Evolutionary conservation across 2,329 filamentous ascomycete genomes (phyloP).

Genomic region (Cladosporium velox): DNA sequence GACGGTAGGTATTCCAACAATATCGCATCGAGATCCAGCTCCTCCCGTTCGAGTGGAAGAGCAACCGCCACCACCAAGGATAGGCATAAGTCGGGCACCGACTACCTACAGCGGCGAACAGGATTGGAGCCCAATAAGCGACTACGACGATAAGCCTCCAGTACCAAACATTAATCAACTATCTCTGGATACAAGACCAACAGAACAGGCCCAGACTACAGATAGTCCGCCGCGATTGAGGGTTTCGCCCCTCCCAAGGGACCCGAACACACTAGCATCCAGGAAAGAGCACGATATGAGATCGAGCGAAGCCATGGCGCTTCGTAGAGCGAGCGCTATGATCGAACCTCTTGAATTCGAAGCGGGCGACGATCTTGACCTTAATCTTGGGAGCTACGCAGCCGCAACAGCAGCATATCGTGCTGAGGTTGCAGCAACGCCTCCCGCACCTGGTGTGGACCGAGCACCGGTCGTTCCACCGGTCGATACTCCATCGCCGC

Average conservation of each 20-base stretch:
- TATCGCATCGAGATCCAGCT: neutral
- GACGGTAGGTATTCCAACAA: neutral
- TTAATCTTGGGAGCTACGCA: conserved; percentile 4
- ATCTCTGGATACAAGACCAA: neutral
- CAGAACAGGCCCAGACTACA: neutral
- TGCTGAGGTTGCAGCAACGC: conserved; percentile 15
- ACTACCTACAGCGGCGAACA: conserved; percentile 28
- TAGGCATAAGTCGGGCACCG: conserved; percentile 26
- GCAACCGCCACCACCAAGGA: conserved; percentile 22
- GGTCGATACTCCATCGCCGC: conserved; percentile 4
- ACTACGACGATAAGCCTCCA: conserved; percentile 42
- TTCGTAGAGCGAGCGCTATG: conserved; percentile 37
- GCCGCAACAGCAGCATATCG: conserved; percentile 19
- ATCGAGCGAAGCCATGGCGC: conserved; percentile 34
- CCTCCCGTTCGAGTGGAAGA: neutral
- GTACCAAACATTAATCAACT: neutral
- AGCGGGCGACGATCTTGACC: conserved; percentile 23
- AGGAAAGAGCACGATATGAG: conserved; percentile 27
- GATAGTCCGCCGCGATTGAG: neutral
- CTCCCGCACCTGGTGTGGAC: neutral
- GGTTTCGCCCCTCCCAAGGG: conserved; percentile 8
- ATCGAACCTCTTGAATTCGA: conserved; percentile 30
- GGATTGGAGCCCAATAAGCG: conserved; percentile 50
- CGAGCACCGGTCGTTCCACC: neutral
- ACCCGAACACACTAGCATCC: neutral